Conservation (phyloP, 2,329 filamentous ascomycete genomes). For the Aspergillus luchuensis region DNA sequence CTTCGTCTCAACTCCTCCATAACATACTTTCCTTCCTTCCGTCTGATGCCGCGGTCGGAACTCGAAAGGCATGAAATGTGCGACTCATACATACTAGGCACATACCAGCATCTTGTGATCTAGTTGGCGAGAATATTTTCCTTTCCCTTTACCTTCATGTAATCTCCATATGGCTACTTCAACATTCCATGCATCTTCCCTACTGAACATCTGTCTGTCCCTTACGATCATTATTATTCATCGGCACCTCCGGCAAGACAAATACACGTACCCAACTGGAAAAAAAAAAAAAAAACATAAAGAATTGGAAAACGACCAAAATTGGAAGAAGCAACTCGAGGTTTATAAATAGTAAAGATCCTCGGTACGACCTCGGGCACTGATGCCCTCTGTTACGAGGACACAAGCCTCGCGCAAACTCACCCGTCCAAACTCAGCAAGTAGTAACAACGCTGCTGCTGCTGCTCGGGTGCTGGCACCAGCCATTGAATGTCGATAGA, state of each 20-base stretch:
- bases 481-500: not conserved
- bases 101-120: not conserved
- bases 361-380: not conserved
- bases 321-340: not conserved
- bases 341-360: constrained; percentile 2
- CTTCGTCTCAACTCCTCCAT: too few species aligned
- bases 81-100: not conserved
- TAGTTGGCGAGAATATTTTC: not conserved
- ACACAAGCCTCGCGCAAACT: not conserved
- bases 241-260: not conserved
- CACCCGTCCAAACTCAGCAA: too few species aligned
- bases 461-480: not conserved
- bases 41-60: not conserved
- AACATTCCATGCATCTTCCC: not conserved
- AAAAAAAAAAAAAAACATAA: not conserved
- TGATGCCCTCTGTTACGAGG: not conserved
- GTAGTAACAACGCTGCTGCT: not conserved
- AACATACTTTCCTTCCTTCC: not conserved
- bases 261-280: not conserved
- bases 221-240: not conserved
- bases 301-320: not conserved
- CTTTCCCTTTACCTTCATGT: not conserved
- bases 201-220: not conserved
- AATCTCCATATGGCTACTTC: not conserved
- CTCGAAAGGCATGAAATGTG: not conserved